Evolutionary conservation across 768 basidiomycete genomes (phyloP), one percentile per base, ranked within the genome.

Genomic region (Rhodotorula graminis): DNA sequence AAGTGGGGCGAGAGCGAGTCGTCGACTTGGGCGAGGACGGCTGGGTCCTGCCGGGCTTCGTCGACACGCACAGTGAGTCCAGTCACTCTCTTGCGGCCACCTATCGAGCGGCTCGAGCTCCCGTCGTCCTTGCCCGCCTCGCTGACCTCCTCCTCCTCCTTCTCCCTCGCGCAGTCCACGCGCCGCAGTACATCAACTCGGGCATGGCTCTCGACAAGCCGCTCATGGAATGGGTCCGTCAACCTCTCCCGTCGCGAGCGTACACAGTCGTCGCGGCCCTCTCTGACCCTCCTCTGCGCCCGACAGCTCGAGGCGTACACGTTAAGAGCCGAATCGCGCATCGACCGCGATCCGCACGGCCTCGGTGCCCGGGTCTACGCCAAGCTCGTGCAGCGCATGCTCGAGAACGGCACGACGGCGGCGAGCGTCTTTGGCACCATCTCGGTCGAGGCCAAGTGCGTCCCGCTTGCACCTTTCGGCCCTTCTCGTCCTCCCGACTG

Each of bases 181-280:
- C 92, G 0, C 90, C 92, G 1, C 93, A 94, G 79, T 93, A 90
- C 79, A 83, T 93, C 47, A 93, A 92, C 71, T 89, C 91, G 67
- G 93, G 93, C 6, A 91, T 87, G 2, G 92, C 92, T 0, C 84
- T 93, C 9, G 90, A 94, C 79, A 84, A 92, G 4, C 77, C 77
- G 25, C 70, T 79, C n/a, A 78, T 79, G 78, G 71, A 72, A 49
- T 79, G 78, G 78, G 70, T 76, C 15, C 15, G 70, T 29, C 15
- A 7, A 18, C 23, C n/a, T n/a, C n/a, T n/a, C 23, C 31, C 19
- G 16, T 52, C 15, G 46, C 37, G 10, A 29, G n/a, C 31, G 15
- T 4, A 16, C 44, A 33, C 9, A 31, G 52, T 59, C 23, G 33
- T 33, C 16, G 33, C 3, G 31, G n/a, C 2, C 46, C 23, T 31